phyloP scores from a whole-genome alignment of 2,329 filamentous ascomycete genomes.

The Diaporthe sp. region DNA sequence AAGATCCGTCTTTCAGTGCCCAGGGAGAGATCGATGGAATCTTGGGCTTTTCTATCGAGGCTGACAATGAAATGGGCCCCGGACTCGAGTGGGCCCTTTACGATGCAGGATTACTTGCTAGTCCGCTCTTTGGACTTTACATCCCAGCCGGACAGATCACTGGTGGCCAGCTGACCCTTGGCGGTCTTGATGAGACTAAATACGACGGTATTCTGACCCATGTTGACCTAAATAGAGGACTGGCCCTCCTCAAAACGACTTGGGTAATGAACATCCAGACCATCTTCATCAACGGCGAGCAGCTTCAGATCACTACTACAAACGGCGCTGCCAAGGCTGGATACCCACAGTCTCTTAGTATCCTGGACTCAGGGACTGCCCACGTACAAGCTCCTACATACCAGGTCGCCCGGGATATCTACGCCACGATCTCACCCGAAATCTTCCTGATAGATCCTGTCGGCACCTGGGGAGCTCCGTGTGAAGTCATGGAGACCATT shows the following conservation, averaged over 20 bases:
- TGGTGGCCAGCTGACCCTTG: slow-evolving; percentile 43
- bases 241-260: slow-evolving; percentile 26
- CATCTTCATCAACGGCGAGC: slow-evolving; percentile 39
- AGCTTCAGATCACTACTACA: slow-evolving; percentile 31
- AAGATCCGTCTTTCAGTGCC: slow-evolving; percentile 14
- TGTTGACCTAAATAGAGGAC: slow-evolving; percentile 37
- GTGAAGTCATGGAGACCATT: slow-evolving; percentile 41
- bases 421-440: slow-evolving; percentile 42
- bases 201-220: slow-evolving; percentile 40
- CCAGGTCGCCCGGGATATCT: slow-evolving; percentile 41
- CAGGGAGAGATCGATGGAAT: slow-evolving; percentile 33
- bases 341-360: slow-evolving; percentile 32
- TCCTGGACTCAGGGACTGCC: slow-evolving; percentile 45
- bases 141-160: slow-evolving; percentile 37
- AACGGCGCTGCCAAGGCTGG: background rate
- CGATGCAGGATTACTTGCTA: slow-evolving; percentile 38
- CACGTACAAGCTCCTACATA: slow-evolving; percentile 44
- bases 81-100: slow-evolving; percentile 40
- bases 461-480: slow-evolving; percentile 46
- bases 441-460: slow-evolving; percentile 44
- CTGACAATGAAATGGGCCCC: slow-evolving; percentile 35
- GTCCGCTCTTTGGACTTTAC: slow-evolving; percentile 43
- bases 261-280: slow-evolving; percentile 41
- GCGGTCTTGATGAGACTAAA: slow-evolving; percentile 41
- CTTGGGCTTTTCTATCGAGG: slow-evolving; percentile 28